These are phyloP conservation scores for Fragaria nilgerrensis DNA, from an alignment of 306 rosid species.

Conservation along the genomic window DNA sequence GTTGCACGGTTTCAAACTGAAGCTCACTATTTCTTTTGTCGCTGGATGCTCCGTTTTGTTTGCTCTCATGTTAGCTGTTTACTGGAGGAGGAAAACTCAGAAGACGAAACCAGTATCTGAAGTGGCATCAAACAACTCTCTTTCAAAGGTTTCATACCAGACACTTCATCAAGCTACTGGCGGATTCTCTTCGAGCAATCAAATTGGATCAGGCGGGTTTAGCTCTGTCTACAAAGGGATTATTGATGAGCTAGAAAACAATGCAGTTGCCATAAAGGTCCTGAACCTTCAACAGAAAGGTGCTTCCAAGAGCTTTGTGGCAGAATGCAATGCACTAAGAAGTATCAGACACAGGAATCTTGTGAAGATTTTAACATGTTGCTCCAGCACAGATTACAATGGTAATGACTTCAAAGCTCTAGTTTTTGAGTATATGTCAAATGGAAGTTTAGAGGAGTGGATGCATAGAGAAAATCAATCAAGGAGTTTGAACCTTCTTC, in stretches of 20 bases:
- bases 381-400: slow-evolving; percentile 24
- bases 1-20: not conserved
- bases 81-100: slow-evolving; percentile 2
- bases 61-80: not conserved
- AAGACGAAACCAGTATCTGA: not conserved
- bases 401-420: slow-evolving; percentile 45
- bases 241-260: slow-evolving; percentile 16
- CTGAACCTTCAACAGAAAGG: slow-evolving; percentile 38
- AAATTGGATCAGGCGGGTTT: slow-evolving; percentile 42
- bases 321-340: slow-evolving; percentile 39
- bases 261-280: slow-evolving; percentile 34
- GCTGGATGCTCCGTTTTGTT: not conserved
- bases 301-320: slow-evolving; percentile 41
- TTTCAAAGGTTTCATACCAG: slow-evolving; percentile 7
- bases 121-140: not conserved
- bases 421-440: slow-evolving; percentile 40
- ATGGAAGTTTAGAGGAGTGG: slow-evolving; percentile 40
- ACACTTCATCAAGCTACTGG: slow-evolving; percentile 13
- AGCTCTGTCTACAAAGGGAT: slow-evolving; percentile 38
- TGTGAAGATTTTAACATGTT: slow-evolving; percentile 40
- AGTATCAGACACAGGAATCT: slow-evolving; percentile 42
- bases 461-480: slow-evolving; percentile 17
- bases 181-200: slow-evolving; percentile 18
- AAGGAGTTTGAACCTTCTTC: slow-evolving; percentile 25
- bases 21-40: not conserved